phyloP scores from a whole-genome alignment of 73 alveolate genomes.

The Paramecium primaurelia region DNA sequence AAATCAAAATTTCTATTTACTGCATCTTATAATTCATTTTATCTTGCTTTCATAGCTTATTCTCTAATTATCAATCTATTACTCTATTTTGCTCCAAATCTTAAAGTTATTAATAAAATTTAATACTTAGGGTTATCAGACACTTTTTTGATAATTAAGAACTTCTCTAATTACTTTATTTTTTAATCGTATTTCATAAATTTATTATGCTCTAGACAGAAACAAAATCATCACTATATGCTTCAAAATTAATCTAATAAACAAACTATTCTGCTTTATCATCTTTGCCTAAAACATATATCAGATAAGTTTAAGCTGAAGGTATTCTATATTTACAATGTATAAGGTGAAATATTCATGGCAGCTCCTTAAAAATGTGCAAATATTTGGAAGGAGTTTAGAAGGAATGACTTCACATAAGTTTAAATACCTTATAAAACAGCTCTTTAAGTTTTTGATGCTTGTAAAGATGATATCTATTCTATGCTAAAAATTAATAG shows the following conservation, averaged over 20 bases:
- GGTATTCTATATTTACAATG: background rate
- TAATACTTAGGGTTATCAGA: background rate
- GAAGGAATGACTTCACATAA: constrained; percentile 17
- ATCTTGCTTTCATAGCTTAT: background rate
- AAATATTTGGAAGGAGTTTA: constrained; percentile 38
- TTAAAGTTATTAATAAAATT: background rate
- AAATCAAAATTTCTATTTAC: background rate
- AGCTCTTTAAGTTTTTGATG: constrained; percentile 17
- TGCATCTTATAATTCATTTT: constrained; percentile 13
- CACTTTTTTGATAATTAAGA: constrained; percentile 14
- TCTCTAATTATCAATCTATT: background rate
- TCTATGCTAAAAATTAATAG: constrained; percentile 27
- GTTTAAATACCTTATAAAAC: constrained; percentile 36
- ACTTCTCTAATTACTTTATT: constrained; percentile 35
- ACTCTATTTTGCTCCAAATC: background rate
- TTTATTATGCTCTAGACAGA: background rate
- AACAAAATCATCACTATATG: constrained; percentile 29
- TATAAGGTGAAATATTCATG: constrained; percentile 19
- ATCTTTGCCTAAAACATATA: background rate
- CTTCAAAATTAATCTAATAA: background rate
- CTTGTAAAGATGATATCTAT: constrained; percentile 44
- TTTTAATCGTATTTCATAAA: constrained; percentile 25
- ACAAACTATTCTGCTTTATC: constrained; percentile 32
- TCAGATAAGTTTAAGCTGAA: background rate
- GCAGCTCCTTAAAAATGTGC: constrained; percentile 31